Conservation (phyloP, 495 filamentous ascomycete genomes). For the Penicillium bovifimosum region DNA sequence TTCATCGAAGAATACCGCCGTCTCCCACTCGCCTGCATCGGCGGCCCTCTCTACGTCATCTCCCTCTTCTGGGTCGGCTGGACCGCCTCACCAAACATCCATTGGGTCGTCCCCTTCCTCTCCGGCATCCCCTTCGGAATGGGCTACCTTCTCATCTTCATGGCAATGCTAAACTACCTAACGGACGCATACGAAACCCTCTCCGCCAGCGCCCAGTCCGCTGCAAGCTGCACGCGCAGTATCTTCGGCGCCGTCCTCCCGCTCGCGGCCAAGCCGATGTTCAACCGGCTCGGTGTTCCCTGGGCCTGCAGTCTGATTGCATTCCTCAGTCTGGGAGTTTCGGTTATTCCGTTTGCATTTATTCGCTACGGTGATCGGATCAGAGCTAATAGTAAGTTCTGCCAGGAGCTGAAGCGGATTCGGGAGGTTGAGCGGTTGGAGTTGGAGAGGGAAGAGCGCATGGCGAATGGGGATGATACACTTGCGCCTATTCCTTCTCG, state of each 20-base stretch:
- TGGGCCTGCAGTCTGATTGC: constrained; percentile 42
- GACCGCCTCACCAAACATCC: constrained; percentile 32
- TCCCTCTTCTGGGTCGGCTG: constrained; percentile 39
- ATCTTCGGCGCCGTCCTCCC: constrained; percentile 39
- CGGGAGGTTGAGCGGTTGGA: constrained; percentile 24
- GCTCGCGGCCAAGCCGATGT: constrained; percentile 38
- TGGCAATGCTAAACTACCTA: background rate
- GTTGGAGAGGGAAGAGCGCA: constrained; percentile 15
- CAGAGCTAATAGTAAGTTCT: constrained; percentile 33
- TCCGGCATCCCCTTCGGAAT: constrained; percentile 37
- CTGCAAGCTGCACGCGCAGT: constrained; percentile 36
- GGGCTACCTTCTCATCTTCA: constrained; percentile 38
- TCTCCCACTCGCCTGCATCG: constrained; percentile 37
- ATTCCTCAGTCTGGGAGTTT: constrained; percentile 33
- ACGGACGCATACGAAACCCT: constrained; percentile 42
- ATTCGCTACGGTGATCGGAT: constrained; percentile 35
- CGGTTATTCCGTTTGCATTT: constrained; percentile 32
- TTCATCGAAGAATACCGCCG: constrained; percentile 36
- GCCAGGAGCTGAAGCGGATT: constrained; percentile 34
- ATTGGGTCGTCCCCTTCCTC: constrained; percentile 37
- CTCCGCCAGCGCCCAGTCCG: constrained; percentile 40
- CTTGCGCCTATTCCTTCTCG: constrained; percentile 13
- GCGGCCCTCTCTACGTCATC: constrained; percentile 35
- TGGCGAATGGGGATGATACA: constrained; percentile 4
- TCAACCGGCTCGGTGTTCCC: constrained; percentile 33